phyloP scores from a whole-genome alignment of 441 rosid species.

The Corymbia calophylla region DNA sequence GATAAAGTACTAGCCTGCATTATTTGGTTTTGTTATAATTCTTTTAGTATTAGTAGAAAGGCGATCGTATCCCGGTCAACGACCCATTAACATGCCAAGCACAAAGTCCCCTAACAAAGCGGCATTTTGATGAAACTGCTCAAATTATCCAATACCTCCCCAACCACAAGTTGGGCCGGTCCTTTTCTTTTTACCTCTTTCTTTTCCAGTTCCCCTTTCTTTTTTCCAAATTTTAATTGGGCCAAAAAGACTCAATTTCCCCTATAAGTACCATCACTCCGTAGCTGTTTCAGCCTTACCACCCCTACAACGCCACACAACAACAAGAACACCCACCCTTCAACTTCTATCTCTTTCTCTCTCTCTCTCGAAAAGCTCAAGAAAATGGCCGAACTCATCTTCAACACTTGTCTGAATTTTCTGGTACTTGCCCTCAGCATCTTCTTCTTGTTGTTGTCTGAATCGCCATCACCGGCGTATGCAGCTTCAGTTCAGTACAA shows the following conservation, averaged over 20 bases:
- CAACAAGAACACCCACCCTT: neutral
- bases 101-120: neutral
- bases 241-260: neutral
- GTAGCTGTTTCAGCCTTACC: neutral
- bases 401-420: neutral
- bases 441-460: neutral
- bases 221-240: neutral
- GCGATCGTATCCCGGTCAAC: neutral
- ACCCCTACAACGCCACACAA: neutral
- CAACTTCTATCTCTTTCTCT: neutral
- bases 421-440: neutral
- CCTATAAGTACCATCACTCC: neutral
- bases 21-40: neutral
- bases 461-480: neutral
- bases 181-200: neutral
- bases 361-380: neutral
- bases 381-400: neutral
- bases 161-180: neutral
- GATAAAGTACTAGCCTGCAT: neutral
- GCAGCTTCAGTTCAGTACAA: neutral
- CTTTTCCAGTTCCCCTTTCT: neutral
- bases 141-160: neutral
- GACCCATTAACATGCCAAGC: neutral
- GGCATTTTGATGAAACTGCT: neutral
- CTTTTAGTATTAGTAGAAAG: neutral